Evolutionary conservation across 2,329 filamentous ascomycete species (phyloP), one percentile per base, ranked within the genome.

Genomic region (Teratosphaeria pseudoeucalypti): DNA sequence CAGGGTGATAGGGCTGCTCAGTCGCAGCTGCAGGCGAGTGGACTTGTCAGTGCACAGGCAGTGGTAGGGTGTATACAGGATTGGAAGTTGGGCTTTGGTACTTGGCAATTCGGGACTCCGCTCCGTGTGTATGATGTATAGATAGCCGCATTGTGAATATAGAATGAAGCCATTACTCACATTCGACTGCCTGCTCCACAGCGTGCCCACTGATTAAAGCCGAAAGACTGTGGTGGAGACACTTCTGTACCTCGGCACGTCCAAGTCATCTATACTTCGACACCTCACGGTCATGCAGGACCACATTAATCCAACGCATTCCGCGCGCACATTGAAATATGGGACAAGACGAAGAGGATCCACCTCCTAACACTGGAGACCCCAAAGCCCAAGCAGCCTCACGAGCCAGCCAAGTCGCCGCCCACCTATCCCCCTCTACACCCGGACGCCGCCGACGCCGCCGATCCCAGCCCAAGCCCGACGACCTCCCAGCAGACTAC

Each of bases 401-500:
- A 2, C 58, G 69, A 63, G 65, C 65, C 58, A 57, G 60, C 29
- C 70, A 73, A 63, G 53, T 73, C 34, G 68, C 68, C 14, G 60
- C 62, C 19, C 71, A 73, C 34, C 58, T 72, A 1, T 73, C 74
- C 2, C 77, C 81, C 64, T 68, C 80, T 58, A 62, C 68, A 59
- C 52, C 71, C 61, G 67, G 66, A 68, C 61, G 64, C 57, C 58
- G 61, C 26, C 58, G 65, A 57, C 69, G 57, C 9, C 23, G 69
- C 49, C 69, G 70, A 60, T 68, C 70, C 63, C 70, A 70, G 52
- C 73, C 72, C 58, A 68, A 65, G 7, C 68, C 72, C 29, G 68
- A 73, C 39, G 74, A 75, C 9, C 75, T 84, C 0, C 83, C 84
- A 29, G 77, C 81, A 56, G 83, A 86, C 69, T 84, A 85, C 70